phyloP scores from a whole-genome alignment of 2,329 filamentous ascomycete genomes.

The Colletotrichum tofieldiae region DNA sequence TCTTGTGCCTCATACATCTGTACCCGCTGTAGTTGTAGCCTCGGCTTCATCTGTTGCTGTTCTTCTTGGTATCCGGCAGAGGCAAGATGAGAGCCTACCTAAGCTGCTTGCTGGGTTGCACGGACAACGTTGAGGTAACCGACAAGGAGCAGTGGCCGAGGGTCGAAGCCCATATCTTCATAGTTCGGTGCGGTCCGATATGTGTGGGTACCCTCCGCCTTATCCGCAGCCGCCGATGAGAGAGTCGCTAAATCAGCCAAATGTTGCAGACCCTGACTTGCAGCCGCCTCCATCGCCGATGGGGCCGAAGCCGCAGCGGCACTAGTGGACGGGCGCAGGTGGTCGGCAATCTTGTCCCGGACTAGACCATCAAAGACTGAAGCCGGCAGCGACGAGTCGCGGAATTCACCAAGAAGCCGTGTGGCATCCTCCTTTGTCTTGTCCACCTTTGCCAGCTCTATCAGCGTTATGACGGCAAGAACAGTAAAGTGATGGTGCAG shows the following conservation, averaged over 20 bases:
- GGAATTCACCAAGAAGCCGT: constrained; percentile 68
- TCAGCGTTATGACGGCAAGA: constrained; percentile 72
- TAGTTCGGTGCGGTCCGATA: constrained; percentile 51
- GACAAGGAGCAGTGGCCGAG: constrained; percentile 53
- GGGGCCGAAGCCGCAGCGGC: constrained; percentile 51
- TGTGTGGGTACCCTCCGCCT: constrained; percentile 46
- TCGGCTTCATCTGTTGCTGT: not conserved
- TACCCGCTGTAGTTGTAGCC: not conserved
- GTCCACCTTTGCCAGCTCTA: constrained; percentile 71
- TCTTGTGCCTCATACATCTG: not conserved
- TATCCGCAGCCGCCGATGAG: constrained; percentile 43
- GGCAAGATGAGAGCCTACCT: constrained; percentile 19
- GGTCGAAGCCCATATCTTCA: constrained; percentile 60
- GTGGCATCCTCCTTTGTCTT: constrained; percentile 71
- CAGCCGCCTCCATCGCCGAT: constrained; percentile 57
- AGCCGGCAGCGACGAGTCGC: constrained; percentile 63
- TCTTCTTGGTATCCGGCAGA: not conserved
- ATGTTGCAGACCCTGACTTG: constrained; percentile 72
- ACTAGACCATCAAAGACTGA: constrained; percentile 71
- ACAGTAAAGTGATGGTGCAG: constrained; percentile 78
- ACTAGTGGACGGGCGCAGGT: constrained; percentile 50
- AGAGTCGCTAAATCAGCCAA: constrained; percentile 70
- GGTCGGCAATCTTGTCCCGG: constrained; percentile 66
- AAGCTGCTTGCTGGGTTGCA: constrained; percentile 34
- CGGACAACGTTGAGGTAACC: constrained; percentile 55